Evolutionary conservation across 116 monocot genomes (phyloP), one percentile per base, ranked within the genome.

Genomic region (Zostera marina): DNA sequence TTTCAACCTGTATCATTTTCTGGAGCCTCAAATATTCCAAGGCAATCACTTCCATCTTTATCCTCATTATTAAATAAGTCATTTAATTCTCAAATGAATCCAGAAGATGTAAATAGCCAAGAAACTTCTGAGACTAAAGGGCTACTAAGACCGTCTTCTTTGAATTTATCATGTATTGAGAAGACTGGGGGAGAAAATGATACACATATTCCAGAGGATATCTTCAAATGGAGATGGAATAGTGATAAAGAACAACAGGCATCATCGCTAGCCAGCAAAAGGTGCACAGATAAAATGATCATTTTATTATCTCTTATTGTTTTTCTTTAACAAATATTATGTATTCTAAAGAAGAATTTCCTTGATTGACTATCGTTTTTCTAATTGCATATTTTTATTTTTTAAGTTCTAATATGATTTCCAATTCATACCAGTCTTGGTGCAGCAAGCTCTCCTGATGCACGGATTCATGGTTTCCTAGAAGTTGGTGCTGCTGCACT

Each of bases 401-500:
- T 3, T 59, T 4, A 8, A 19, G 20, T 43, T 43, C 8, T 43
- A 21, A 8, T 8, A 51, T 20, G 49, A 40, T 59, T 8, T 41
- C 22, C 43, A 21, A 66, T 75, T n/a, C 46, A 16, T 54, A 9
- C 22, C 62, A 79, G 82, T 67, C 53, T 66, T 65, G 63, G 64
- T 66, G 40, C 61, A 69, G 25, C 49, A 51, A 76, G 65, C 60
- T 48, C 74, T 14, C 80, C 61, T 22, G 85, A 85, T 66, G 51
- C 72, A 44, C 63, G n/a, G 45, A 60, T 42, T 15, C 72, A 71
- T 71, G 67, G 65, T 15, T 77, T 89, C 53, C 53, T 86, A 46
- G 98, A 98, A 76, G 83, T 79, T 58, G 98, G 90, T 61, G 98
- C 98, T 45, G 98, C 90, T 55, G 80, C 85, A 77, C 80, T 98